These are phyloP conservation scores for Elsinoe arachidis DNA, from an alignment of 2,329 filamentous ascomycete genomes.

Conservation along the genomic window DNA sequence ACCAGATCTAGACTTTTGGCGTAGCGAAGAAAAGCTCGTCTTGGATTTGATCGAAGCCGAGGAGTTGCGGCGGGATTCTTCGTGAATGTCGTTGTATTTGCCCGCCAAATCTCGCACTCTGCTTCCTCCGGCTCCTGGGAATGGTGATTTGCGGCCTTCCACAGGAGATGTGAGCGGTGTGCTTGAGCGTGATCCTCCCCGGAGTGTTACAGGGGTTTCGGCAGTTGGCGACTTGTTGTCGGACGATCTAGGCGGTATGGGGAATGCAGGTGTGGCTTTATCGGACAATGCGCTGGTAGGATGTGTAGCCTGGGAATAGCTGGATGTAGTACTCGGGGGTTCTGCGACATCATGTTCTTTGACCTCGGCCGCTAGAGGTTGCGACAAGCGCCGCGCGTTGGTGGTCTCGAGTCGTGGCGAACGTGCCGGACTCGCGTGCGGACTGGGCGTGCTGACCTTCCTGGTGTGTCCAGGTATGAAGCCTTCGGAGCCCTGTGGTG, in stretches of 20 bases:
- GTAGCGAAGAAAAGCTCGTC: constrained; percentile 33
- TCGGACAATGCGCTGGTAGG: neutral
- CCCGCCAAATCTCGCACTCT: constrained; percentile 45
- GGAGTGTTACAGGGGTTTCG: neutral
- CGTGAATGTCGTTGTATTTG: constrained; percentile 39
- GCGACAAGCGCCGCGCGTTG: constrained; percentile 23
- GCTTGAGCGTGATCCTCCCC: neutral
- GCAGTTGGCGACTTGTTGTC: neutral
- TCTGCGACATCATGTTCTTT: neutral
- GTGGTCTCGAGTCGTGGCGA: constrained; percentile 45
- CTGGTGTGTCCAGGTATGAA: constrained; percentile 49
- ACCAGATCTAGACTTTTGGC: constrained; percentile 22
- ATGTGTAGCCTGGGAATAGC: neutral
- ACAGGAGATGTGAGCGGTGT: constrained; percentile 23
- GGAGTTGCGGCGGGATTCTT: constrained; percentile 39
- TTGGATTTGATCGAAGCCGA: constrained; percentile 35
- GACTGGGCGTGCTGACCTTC: constrained; percentile 50
- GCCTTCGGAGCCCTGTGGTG: constrained; percentile 11
- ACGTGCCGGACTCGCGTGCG: constrained; percentile 53
- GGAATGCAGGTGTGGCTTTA: neutral
- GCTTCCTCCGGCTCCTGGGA: constrained; percentile 34
- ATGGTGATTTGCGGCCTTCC: constrained; percentile 28
- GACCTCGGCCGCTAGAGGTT: constrained; percentile 16
- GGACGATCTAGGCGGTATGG: neutral
- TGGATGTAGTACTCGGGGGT: neutral